Conservation (phyloP, 768 basidiomycete genomes). For the Leccinum fibrillosum region DNA sequence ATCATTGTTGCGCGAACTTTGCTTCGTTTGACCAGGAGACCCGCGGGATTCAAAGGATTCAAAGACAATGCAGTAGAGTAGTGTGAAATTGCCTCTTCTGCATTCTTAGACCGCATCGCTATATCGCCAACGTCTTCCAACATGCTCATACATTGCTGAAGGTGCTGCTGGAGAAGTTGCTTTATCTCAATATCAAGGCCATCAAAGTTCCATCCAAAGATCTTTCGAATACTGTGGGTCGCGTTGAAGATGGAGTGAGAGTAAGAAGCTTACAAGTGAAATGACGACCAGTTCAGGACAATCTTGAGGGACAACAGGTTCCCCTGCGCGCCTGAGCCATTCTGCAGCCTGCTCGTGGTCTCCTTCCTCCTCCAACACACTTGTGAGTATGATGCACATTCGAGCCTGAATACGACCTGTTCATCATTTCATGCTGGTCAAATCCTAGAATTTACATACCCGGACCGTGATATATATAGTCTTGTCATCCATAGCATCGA, state of each 20-base stretch:
- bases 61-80: background rate
- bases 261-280: conserved; percentile 2
- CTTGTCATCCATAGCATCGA: background rate
- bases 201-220: too few species aligned
- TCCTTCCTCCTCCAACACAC: background rate
- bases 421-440: background rate
- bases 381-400: conserved; percentile 1
- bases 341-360: background rate
- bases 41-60: background rate
- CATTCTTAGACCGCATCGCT: background rate
- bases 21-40: conserved; percentile 10
- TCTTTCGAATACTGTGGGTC: background rate
- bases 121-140: too few species aligned
- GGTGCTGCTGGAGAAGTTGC: too few species aligned
- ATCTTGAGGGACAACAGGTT: background rate
- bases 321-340: too few species aligned
- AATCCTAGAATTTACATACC: background rate
- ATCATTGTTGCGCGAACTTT: background rate
- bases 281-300: background rate
- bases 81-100: background rate
- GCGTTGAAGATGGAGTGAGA: too few species aligned
- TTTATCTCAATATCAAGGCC: too few species aligned
- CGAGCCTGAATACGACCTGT: background rate
- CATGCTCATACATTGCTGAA: too few species aligned
- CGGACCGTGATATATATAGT: background rate